Base-by-base conservation (phyloP, 1,284 basidiomycete species). In the Earliella scabrosa region DNA sequence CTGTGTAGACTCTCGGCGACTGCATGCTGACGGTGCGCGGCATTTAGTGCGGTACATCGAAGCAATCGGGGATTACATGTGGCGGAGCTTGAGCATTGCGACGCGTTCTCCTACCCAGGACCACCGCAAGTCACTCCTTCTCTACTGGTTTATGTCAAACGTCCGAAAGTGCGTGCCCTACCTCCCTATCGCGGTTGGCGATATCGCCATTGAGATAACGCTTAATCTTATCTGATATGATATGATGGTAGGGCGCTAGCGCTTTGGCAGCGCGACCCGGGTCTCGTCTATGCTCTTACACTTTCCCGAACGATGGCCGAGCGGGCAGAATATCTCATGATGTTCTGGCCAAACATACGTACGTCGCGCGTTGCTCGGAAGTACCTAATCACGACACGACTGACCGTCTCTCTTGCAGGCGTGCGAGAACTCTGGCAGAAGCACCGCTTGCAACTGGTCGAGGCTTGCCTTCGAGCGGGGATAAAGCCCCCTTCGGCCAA, bases 71-170 rank as follows among this genome's bases (percentile, higher is more conserved):
- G 82, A 59, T 69, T 74, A 18, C 75, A 74, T 49, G 80, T 83
- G 74, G 69, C 73, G 27, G 81, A 81, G 8, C 68, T 86, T 61
- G 26, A 44, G 23, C 14, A 10, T 16, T 14, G 32, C 45, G 0
- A 21, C 21, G 5, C 9, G 11, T 16, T 45, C 48, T 10, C 47
- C 47, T 1, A 14, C 21, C 11, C 47, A 43, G 38, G 52, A 59
- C 35, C 57, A 54, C 75, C 81, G 59, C 76, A 80, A 9, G 75
- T 88, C 87, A 10, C 86, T 87, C 70, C 88, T 86, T 66, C 76
- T 84, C 24, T 87, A 86, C 69, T 90, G 87, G 87, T 86, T 88
- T 68, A 79, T 88, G 45, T 77, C 75, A 56, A 78, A 85, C 83
- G 85, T 64, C 48, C 71, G 46, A 38, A 62, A 52, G 60, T 62